Evolutionary conservation across 495 filamentous ascomycete species (phyloP), one percentile per base, ranked within the genome.

Genomic region (Xylaria telfairii): DNA sequence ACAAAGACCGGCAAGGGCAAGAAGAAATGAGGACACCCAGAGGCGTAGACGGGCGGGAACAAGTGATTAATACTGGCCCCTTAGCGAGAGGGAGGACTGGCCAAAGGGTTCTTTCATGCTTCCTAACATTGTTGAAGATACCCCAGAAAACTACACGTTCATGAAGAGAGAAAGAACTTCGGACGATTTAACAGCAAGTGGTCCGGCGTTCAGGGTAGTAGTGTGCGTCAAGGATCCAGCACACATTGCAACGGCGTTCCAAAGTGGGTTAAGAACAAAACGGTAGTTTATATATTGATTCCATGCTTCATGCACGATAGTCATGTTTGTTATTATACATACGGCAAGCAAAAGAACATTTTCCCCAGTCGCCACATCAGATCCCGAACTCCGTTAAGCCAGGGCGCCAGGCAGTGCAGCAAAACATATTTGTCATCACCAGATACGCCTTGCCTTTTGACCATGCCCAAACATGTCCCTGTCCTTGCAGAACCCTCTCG

Each of bases 1-100:
- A 91, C 92, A 75, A 91, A 94, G 82, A 83, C 90, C 67, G 30
- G 80, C 68, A 88, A 89, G 79, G 83, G 87, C 87, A 86, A 90
- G 79, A 87, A 86, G 71, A 94, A 79, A 84, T 90, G 76, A 86
- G 85, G 77, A 85, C 51, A 81, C 72, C 78, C 28, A 70, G 82
- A 81, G 24, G 62, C 39, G 47, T 41, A 47, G 26, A 37, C 28
- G 71, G 68, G 65, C 41, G 61, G 47, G 26, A 54, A 66, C 34
- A 62, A 34, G 62, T 57, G 17, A 42, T 59, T 57, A 15, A 34
- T 32, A 26, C 12, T 24, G 17, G 54, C 1, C 56, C 42, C n/a
- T 28, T 8, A 47, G 8, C n/a, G 26, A 10, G 3, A 24, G 32
- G 30, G 44, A 26, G 42, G 9, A 39, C 21, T 8, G 59, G 44